phyloP scores from a whole-genome alignment of 2,329 filamentous ascomycete species.

The Aspergillus flavus region DNA sequence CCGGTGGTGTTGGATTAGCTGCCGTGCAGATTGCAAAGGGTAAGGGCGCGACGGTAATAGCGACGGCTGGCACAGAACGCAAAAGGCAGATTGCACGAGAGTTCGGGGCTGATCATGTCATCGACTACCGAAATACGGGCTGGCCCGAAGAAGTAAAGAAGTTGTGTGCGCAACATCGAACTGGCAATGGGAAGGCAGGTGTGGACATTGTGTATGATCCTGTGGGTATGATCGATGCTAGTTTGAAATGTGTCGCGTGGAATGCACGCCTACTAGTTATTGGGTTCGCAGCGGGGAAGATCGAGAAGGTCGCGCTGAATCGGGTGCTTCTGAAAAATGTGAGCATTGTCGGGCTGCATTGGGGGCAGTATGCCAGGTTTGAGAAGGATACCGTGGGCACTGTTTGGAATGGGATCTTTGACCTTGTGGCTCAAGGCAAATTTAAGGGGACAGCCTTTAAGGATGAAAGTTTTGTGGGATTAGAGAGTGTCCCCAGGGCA shows the following conservation, averaged over 20 bases:
- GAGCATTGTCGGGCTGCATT: conserved; percentile 83
- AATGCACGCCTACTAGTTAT: conserved; percentile 86
- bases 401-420: conserved; percentile 83
- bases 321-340: conserved; percentile 94
- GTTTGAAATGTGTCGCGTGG: conserved; percentile 90
- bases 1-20: conserved; percentile 86
- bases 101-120: conserved; percentile 81
- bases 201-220: conserved; percentile 96
- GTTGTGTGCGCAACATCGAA: conserved; percentile 56
- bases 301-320: conserved; percentile 92
- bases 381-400: conserved; percentile 69
- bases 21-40: conserved; percentile 95
- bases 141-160: conserved; percentile 73
- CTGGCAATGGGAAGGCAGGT: conserved; percentile 65
- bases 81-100: conserved; percentile 78
- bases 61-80: conserved; percentile 77
- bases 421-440: conserved; percentile 75
- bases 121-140: conserved; percentile 76
- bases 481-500: conserved; percentile 77
- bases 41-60: conserved; percentile 87
- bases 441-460: conserved; percentile 80
- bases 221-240: conserved; percentile 83
- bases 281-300: conserved; percentile 82
- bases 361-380: conserved; percentile 78
- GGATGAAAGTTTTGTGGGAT: conserved; percentile 77